Evolutionary conservation across 1,139 yeast genomes (phyloP), one percentile per base, ranked within the genome.

Genomic region (Blastobotrys petasosporus): DNA sequence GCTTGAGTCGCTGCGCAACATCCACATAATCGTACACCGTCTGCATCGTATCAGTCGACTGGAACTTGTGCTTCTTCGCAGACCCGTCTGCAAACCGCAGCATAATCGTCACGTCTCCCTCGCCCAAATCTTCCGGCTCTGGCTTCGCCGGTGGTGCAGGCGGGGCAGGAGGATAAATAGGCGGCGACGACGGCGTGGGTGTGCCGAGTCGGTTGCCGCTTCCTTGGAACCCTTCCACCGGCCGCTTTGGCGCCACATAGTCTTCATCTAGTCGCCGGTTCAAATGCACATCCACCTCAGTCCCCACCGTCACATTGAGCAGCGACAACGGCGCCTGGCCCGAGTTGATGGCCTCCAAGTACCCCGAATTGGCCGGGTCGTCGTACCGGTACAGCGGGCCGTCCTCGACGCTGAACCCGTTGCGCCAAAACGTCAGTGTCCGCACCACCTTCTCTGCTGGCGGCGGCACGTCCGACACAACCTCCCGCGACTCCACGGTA

Each of bases 211-310:
- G 74, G 50, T 82, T 83, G n/a, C 99, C 98, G 2, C 69, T 61
- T 3, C 98, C 97, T 25, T 66, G 70, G 62, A 85, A 90, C 0
- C 96, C 95, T 3, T 80, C 87, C 6, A 69, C 60, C 61, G 76
- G 68, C 47, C 76, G 73, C 67, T 81, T 83, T 31, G 95, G 90
- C 9, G 94, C 82, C 37, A 62, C 68, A 67, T 78, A 92, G 44
- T 85, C 87, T 63, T 90, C 95, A 48, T 87, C 95, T 41, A 85
- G 69, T 58, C 82, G 82, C 59, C 82, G 81, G 50, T 75, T 74
- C n/a, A 92, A 94, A 37, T 82, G 79, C 13, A 92, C 97, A 62
- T 90, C 96, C n/a, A 94, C 97, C 54, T 86, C 94, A 68, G 92
- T 97, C 39, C 95, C 95, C 60, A 80, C 80, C 57, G 82, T 80